Evolutionary conservation across 305 asterid species (phyloP).

Genomic region (Rubia peregrina): DNA sequence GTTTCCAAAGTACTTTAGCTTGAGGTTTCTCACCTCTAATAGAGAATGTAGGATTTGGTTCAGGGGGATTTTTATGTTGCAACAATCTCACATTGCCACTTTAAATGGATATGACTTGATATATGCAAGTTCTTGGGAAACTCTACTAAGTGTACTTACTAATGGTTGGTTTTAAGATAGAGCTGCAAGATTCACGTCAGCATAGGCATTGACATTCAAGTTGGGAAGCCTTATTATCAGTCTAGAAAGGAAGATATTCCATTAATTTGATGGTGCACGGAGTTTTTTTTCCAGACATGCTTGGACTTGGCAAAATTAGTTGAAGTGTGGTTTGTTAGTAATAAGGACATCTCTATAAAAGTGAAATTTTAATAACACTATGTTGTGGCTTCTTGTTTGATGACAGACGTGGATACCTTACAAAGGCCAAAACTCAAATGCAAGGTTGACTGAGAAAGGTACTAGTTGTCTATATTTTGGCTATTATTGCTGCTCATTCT

Average conservation of each 20-base stretch:
- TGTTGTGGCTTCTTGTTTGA: slow-evolving; percentile 1
- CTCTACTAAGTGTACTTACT: too few species aligned
- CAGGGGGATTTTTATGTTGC: neutral
- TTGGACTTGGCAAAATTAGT: neutral
- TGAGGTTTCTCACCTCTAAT: neutral
- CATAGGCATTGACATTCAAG: too few species aligned
- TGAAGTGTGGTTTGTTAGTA: neutral
- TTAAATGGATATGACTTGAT: too few species aligned
- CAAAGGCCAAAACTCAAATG: slow-evolving; percentile 80
- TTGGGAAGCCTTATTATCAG: too few species aligned
- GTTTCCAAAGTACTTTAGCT: neutral
- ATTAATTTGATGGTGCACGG: too few species aligned
- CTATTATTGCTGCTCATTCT: neutral
- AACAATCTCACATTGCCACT: too few species aligned
- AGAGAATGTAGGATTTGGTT: neutral
- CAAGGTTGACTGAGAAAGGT: slow-evolving; percentile 91
- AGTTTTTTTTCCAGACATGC: too few species aligned
- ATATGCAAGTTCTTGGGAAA: too few species aligned
- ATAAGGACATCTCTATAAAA: neutral
- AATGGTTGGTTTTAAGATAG: too few species aligned
- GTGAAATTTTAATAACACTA: neutral
- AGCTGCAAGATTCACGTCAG: too few species aligned
- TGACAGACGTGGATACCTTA: slow-evolving; percentile 95
- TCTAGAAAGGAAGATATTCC: too few species aligned
- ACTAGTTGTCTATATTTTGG: slow-evolving; percentile 10